Base-by-base conservation (phyloP, 345 rosid species). In the Citrus sp. region DNA sequence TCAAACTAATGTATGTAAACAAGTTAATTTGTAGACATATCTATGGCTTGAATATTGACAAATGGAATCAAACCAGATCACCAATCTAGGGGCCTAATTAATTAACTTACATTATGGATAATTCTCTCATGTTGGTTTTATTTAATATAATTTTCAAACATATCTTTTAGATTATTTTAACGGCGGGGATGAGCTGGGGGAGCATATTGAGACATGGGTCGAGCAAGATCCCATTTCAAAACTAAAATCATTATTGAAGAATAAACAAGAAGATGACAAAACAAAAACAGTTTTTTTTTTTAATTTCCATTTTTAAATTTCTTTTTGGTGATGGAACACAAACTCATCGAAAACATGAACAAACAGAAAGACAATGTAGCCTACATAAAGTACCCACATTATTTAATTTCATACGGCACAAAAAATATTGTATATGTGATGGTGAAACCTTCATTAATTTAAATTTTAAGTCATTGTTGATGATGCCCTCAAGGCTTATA, bases 181-280 rank as follows among this genome's bases (percentile, higher is more conserved):
- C 67, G 81, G 69, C 67, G 74, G 42, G 74, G 72, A 80, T 93
- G 92, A 91, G 94, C 88, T 91, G 94, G 89, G 78, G 64, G 85
- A 86, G 86, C 88, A 89, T 85, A 79, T 85, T 79, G 85, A 81
- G 70, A 65, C 76, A 64, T 62, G 80, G 80, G 85, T 81, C 74
- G 76, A 78, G 64, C 81, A 81, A 83, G 82, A 76, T 81, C 85
- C 79, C 87, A 86, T 75, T 82, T 87, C 83, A 83, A 87, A 89
- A 81, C 74, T 85, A 69, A 84, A 81, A 91, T 85, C 85, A 88
- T 88, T 88, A 88, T 88, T 88, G 90, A 80, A 77, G 91, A 85
- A 88, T 82, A 87, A 93, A 85, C 91, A 88, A 89, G 85, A 89
- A 90, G 79, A 85, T 87, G 95, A 91, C 94, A 91, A 93, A 88